Evolutionary conservation across 306 rosid species (phyloP).

Genomic region (Trifolium dubium): DNA sequence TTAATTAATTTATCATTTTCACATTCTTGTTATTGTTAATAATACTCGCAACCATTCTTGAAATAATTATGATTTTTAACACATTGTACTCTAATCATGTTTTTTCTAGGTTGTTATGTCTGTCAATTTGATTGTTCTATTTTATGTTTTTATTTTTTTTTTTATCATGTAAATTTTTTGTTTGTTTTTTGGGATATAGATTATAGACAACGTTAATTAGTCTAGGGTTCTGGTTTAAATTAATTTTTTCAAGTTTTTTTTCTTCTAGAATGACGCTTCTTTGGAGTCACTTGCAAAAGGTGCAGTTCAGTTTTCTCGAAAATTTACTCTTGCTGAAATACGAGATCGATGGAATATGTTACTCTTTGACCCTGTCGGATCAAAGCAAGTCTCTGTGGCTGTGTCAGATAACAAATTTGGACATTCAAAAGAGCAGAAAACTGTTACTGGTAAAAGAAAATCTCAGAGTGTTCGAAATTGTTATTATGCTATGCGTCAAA

Average conservation of each 20-base stretch:
- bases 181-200: background rate
- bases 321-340: conserved; percentile 71
- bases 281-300: conserved; percentile 98
- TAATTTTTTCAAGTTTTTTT: conserved; percentile 34
- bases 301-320: conserved; percentile 86
- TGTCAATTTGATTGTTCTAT: background rate
- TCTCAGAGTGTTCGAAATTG: conserved; percentile 62
- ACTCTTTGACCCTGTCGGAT: conserved; percentile 71
- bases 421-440: conserved; percentile 56
- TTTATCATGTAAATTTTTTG: too few relatives aligned
- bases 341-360: conserved; percentile 86
- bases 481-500: conserved; percentile 78
- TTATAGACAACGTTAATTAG: background rate
- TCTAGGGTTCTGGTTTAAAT: conserved; percentile 18
- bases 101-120: conserved; percentile 52
- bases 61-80: background rate
- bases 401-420: conserved; percentile 60
- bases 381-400: conserved; percentile 62
- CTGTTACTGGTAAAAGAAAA: conserved; percentile 65
- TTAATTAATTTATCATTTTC: too few relatives aligned
- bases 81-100: background rate
- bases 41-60: background rate
- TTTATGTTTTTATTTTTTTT: too few relatives aligned
- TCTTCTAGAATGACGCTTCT: conserved; percentile 93
- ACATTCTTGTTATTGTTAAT: too few relatives aligned